phyloP scores from a whole-genome alignment of 352 stramenopile species.

The Globisporangium takayamanum region DNA sequence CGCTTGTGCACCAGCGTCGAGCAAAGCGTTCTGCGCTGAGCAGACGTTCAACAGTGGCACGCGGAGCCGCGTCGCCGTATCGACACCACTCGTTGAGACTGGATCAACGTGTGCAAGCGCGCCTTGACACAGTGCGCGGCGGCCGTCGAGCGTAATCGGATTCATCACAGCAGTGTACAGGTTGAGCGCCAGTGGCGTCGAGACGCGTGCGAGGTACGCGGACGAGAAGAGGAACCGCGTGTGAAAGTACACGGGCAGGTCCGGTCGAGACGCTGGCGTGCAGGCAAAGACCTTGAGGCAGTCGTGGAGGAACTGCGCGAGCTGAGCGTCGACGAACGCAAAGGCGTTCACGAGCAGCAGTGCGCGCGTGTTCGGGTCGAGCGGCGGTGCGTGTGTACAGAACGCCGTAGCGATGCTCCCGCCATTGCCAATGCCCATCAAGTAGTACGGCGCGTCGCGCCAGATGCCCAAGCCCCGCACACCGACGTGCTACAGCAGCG shows the following conservation, averaged over 20 bases:
- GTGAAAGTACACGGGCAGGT: slow-evolving; percentile 95
- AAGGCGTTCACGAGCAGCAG: slow-evolving; percentile 90
- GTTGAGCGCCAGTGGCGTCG: slow-evolving; percentile 92
- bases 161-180: slow-evolving; percentile 94
- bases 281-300: slow-evolving; percentile 92
- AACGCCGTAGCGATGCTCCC: slow-evolving; percentile 86
- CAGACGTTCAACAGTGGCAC: slow-evolving; percentile 87
- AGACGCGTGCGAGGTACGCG: slow-evolving; percentile 89
- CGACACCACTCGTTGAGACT: slow-evolving; percentile 25
- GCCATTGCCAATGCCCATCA: slow-evolving; percentile 91
- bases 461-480: slow-evolving; percentile 24
- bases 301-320: slow-evolving; percentile 93
- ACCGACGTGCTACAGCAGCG: slow-evolving; percentile 64
- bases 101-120: slow-evolving; percentile 81
- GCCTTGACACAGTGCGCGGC: slow-evolving; percentile 86
- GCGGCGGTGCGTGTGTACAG: slow-evolving; percentile 37
- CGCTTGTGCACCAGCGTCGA: slow-evolving; percentile 76
- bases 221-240: slow-evolving; percentile 91
- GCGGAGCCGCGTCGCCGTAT: slow-evolving; percentile 40
- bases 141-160: slow-evolving; percentile 88
- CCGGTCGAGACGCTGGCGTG: slow-evolving; percentile 84
- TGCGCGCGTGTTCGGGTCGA: slow-evolving; percentile 59
- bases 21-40: slow-evolving; percentile 80
- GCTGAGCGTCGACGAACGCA: slow-evolving; percentile 82
- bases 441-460: slow-evolving; percentile 85